Percentiles rank a stretch among this genome's conserved stretches.
These are phyloP conservation scores for Fusarium papillatum DNA, from an alignment of 2,329 filamentous ascomycete species.

Conservation along the genomic window DNA sequence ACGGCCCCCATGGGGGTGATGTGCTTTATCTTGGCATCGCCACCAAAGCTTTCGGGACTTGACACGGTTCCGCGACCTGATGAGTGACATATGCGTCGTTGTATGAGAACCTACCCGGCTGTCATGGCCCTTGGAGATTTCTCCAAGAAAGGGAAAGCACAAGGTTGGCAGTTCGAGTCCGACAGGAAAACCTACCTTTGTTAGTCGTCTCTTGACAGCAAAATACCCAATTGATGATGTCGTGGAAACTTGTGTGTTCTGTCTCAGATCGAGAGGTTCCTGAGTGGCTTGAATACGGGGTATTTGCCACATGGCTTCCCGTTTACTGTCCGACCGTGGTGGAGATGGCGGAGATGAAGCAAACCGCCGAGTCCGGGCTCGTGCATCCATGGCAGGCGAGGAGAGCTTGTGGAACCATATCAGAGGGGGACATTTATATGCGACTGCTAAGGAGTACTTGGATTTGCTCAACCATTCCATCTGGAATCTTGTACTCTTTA, in stretches of 20 bases:
- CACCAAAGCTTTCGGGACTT: neutral
- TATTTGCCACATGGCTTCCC: neutral
- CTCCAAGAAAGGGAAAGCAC: neutral
- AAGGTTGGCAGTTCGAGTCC: neutral
- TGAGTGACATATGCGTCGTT: neutral
- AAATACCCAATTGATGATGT: neutral
- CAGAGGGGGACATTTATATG: neutral
- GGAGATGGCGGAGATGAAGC: neutral
- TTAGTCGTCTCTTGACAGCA: neutral
- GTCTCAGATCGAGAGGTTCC: neutral
- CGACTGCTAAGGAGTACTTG: neutral
- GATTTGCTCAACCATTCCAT: accelerated
- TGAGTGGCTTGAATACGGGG: neutral
- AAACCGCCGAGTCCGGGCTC: neutral
- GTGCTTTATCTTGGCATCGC: neutral
- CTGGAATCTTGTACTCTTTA: neutral
- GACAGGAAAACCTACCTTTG: neutral
- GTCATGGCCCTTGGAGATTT: neutral
- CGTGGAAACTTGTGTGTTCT: too few species aligned
- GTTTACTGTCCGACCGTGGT: neutral
- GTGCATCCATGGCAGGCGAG: neutral
- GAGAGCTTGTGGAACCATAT: neutral
- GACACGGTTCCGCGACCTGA: neutral
- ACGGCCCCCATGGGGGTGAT: neutral
- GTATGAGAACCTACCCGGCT: neutral